These are phyloP conservation scores for Aspergillus indologenus DNA, from an alignment of 495 filamentous ascomycete species.

Conservation along the genomic window DNA sequence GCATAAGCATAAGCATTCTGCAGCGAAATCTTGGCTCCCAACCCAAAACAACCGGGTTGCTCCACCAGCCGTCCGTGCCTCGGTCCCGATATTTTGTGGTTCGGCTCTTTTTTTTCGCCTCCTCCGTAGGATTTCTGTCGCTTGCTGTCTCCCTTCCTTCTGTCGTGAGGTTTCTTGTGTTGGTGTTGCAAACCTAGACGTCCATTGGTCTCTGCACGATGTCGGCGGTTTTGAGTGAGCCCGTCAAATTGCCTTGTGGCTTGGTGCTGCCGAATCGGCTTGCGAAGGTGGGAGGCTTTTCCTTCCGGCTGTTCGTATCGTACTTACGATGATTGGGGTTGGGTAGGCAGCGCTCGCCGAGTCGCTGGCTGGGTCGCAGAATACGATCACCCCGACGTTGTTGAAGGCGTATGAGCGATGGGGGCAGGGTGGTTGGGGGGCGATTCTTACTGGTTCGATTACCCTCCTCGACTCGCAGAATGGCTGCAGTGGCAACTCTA, in stretches of 20 bases:
- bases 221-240: conserved; percentile 34
- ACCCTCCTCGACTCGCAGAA: too few relatives aligned
- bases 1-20: too few relatives aligned
- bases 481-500: too few relatives aligned
- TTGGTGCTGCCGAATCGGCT: conserved; percentile 52
- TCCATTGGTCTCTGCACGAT: too few relatives aligned
- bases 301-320: neutral
- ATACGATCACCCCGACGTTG: conserved; percentile 31
- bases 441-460: conserved; percentile 39
- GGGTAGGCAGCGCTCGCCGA: conserved; percentile 51
- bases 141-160: too few relatives aligned
- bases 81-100: too few relatives aligned
- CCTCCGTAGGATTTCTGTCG: too few relatives aligned
- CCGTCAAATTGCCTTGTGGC: conserved; percentile 50
- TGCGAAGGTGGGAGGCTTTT: conserved; percentile 38
- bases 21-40: too few relatives aligned
- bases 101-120: too few relatives aligned
- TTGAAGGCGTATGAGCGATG: conserved; percentile 45
- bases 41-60: too few relatives aligned
- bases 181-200: too few relatives aligned
- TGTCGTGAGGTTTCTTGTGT: neutral
- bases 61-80: too few relatives aligned
- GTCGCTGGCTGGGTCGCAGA: conserved; percentile 31
- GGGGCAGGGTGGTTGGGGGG: conserved; percentile 50
- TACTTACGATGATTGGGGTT: neutral